These are phyloP conservation scores for Isatis tinctoria DNA, from an alignment of 345 rosid species.

Conservation along the genomic window DNA sequence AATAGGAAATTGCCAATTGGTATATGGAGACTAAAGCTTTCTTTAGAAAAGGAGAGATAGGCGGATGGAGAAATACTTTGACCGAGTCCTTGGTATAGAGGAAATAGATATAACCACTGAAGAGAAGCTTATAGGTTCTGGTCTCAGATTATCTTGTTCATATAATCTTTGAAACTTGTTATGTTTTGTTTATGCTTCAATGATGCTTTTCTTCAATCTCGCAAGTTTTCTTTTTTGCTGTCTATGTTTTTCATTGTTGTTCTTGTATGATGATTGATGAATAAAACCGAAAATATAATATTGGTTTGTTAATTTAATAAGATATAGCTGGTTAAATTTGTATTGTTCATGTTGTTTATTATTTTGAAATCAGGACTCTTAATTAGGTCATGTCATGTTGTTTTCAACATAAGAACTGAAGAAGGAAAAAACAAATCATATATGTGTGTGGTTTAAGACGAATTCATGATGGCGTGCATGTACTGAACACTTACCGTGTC, in stretches of 20 bases:
- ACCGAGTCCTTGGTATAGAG: constrained; percentile 9
- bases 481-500: no score
- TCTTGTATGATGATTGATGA: not conserved
- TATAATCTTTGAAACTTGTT: not conserved
- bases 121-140: constrained; percentile 5
- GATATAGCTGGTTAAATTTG: not conserved
- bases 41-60: constrained; percentile 32
- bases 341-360: not conserved
- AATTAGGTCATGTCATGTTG: no score
- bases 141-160: not conserved
- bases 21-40: constrained; percentile 15
- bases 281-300: not conserved
- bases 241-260: not conserved
- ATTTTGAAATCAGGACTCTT: not conserved
- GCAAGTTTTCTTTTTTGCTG: not conserved
- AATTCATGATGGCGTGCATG: no score
- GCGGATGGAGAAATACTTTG: constrained; percentile 34
- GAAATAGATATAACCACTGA: not conserved
- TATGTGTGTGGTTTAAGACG: no score
- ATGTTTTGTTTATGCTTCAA: not conserved
- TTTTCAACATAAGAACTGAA: no score
- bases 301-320: not conserved
- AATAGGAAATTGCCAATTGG: constrained; percentile 37
- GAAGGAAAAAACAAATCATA: no score
- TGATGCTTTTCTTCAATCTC: not conserved